Percentiles rank a stretch among this genome's conserved stretches.
These are phyloP conservation scores for Metarhizium robertsii DNA, from an alignment of 2,329 filamentous ascomycete species.

Conservation along the genomic window DNA sequence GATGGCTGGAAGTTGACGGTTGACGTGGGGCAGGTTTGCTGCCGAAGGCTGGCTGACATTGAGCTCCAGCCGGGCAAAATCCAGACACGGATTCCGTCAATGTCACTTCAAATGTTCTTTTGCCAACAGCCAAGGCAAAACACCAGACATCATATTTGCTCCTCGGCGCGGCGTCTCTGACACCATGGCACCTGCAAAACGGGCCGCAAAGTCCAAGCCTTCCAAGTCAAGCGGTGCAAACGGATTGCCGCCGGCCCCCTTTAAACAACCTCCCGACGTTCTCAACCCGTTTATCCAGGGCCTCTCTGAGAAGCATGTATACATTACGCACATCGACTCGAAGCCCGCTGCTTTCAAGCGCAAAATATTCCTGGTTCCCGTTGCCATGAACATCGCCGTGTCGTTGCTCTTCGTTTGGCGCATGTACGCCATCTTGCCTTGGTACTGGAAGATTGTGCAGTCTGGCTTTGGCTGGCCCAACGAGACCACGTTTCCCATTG, in stretches of 20 bases:
- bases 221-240: constrained; percentile 14
- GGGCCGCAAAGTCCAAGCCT: constrained; percentile 21
- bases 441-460: constrained; percentile 60
- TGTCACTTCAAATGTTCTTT: too few relatives aligned
- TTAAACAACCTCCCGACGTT: constrained; percentile 53
- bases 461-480: constrained; percentile 58
- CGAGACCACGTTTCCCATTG: constrained; percentile 54
- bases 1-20: too few relatives aligned
- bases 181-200: constrained; percentile 25
- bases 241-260: constrained; percentile 49
- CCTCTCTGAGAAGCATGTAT: constrained; percentile 62
- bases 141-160: too few relatives aligned
- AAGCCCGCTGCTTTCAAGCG: constrained; percentile 63
- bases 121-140: too few relatives aligned
- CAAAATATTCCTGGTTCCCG: constrained; percentile 73
- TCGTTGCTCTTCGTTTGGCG: constrained; percentile 57
- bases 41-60: too few relatives aligned
- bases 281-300: constrained; percentile 57
- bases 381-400: constrained; percentile 65
- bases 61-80: too few relatives aligned
- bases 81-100: too few relatives aligned
- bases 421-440: constrained; percentile 57
- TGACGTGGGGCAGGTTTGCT: too few relatives aligned
- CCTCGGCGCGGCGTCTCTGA: too few relatives aligned
- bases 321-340: constrained; percentile 75